phyloP scores from a whole-genome alignment of 129 eudicot species.

The Solidago caesia region DNA sequence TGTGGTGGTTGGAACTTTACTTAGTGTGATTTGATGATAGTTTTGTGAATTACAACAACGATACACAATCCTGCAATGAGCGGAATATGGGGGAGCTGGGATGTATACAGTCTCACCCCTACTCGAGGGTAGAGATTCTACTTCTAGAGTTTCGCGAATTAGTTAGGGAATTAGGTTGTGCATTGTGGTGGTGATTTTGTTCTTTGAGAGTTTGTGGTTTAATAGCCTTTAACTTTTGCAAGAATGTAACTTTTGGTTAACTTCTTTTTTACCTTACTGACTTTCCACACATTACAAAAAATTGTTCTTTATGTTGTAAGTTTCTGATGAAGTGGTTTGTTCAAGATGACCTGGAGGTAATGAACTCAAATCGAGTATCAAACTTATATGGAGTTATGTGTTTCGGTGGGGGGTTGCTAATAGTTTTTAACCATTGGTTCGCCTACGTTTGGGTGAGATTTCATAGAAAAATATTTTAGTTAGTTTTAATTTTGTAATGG shows the following conservation, averaged over 20 bases:
- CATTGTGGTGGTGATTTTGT: constrained; percentile 18
- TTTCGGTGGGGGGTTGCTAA: not conserved
- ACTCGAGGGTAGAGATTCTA: no score
- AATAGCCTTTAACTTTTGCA: constrained; percentile 5
- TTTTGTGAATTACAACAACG: not conserved
- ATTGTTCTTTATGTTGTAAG: not conserved
- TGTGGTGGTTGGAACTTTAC: constrained; percentile 14
- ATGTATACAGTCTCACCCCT: no score
- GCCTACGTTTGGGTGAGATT: not conserved
- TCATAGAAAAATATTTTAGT: not conserved
- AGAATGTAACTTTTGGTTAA: constrained; percentile 21
- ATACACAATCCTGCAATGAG: no score
- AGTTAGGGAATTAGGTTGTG: constrained; percentile 2
- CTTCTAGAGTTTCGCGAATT: not conserved
- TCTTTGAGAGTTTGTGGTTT: not conserved
- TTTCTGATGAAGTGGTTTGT: not conserved
- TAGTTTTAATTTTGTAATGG: not conserved
- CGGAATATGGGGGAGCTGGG: no score
- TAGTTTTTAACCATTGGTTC: not conserved
- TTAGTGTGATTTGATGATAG: constrained; percentile 12
- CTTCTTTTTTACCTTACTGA: not conserved
- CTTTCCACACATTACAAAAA: not conserved
- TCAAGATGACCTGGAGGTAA: not conserved
- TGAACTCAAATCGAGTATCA: not conserved
- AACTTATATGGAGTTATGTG: not conserved